Conservation (phyloP, 352 stramenopile species). For the Pseudoperonospora humuli region DNA sequence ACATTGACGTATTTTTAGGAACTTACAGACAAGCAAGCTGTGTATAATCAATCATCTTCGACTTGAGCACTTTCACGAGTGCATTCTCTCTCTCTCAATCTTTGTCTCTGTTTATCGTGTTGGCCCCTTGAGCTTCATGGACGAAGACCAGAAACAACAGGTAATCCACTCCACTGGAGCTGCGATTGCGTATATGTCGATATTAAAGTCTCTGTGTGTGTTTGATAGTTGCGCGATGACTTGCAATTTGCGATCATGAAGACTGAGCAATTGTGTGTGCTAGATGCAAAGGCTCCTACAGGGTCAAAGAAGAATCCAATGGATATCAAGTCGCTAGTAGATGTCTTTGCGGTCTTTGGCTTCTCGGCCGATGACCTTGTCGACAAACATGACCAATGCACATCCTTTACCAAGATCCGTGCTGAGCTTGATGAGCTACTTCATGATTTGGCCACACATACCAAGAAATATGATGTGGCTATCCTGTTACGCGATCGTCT, state of each 20-base stretch:
- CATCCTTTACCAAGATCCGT: too few relatives aligned
- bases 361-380: conserved; percentile 55
- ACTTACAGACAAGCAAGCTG: too few relatives aligned
- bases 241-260: conserved; percentile 71
- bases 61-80: neutral
- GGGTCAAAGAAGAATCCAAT: conserved; percentile 40
- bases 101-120: too few relatives aligned
- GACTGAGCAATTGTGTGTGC: conserved; percentile 35
- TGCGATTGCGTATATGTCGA: neutral
- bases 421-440: too few relatives aligned
- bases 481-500: too few relatives aligned
- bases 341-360: conserved; percentile 67
- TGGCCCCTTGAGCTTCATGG: conserved; percentile 24
- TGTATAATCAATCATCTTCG: too few relatives aligned
- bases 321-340: conserved; percentile 55
- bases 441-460: too few relatives aligned
- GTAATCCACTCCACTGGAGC: neutral
- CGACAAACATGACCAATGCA: conserved; percentile 61
- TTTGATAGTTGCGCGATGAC: conserved; percentile 51
- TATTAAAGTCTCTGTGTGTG: neutral
- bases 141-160: conserved; percentile 52
- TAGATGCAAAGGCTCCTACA: conserved; percentile 33
- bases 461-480: too few relatives aligned
- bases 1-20: too few relatives aligned
- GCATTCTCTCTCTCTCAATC: neutral